Percentiles rank a stretch among this genome's conserved stretches.
Conservation (phyloP, 2,329 filamentous ascomycete species). For the Esteya vermicola region DNA sequence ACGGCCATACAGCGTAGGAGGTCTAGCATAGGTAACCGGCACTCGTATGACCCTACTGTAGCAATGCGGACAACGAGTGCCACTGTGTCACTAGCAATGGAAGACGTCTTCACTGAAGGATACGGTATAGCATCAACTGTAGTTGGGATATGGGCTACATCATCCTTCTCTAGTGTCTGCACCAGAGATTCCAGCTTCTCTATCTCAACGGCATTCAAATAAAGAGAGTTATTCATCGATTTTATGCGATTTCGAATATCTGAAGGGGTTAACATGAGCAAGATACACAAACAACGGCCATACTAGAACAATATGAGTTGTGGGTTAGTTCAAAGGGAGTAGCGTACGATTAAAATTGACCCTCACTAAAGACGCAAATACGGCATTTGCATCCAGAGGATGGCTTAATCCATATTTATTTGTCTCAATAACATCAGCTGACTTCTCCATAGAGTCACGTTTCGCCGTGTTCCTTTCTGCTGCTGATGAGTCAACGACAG, state of each 20-base stretch:
- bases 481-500: conserved; percentile 55
- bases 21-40: conserved; percentile 74
- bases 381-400: conserved; percentile 45
- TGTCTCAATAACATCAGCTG: conserved; percentile 84
- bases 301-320: too few relatives aligned
- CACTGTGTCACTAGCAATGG: conserved; percentile 29
- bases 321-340: too few relatives aligned
- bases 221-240: conserved; percentile 6
- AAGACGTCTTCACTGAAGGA: conserved; percentile 1
- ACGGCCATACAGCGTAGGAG: conserved; percentile 71
- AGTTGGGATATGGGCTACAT: conserved; percentile 2
- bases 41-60: conserved; percentile 65
- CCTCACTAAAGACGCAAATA: conserved; percentile 8
- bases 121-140: conserved; percentile 25
- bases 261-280: too few relatives aligned
- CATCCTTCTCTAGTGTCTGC: conserved; percentile 42
- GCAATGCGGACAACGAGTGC: conserved; percentile 56
- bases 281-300: too few relatives aligned
- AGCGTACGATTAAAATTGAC: conserved; percentile 10
- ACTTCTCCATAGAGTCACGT: conserved; percentile 67
- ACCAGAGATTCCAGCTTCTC: conserved; percentile 46
- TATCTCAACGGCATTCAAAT: conserved; percentile 53
- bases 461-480: conserved; percentile 42
- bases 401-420: conserved; percentile 33
- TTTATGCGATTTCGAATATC: conserved; percentile 8